Evolutionary conservation across 2,329 filamentous ascomycete genomes (phyloP).

Genomic region (Colletotrichum navitas): DNA sequence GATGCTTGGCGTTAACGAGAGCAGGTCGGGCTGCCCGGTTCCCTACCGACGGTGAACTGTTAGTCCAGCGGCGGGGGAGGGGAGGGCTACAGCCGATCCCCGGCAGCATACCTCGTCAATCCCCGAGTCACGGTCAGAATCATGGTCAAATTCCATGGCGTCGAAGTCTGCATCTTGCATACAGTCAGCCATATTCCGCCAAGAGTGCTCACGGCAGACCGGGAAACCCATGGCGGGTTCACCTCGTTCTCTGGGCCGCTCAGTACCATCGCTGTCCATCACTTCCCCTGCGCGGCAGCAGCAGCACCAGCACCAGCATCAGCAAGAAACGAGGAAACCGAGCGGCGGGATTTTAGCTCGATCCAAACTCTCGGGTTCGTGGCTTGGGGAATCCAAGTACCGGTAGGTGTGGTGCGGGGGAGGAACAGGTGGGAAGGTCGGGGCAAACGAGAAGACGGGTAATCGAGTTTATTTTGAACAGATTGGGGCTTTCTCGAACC

Average conservation of each 20-base stretch:
- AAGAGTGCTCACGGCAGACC: not conserved
- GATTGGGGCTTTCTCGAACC: not conserved
- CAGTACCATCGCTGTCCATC: not conserved
- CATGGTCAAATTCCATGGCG: conserved; percentile 7
- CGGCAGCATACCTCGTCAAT: conserved; percentile 13
- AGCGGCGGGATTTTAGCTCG: not conserved
- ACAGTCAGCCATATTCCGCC: not conserved
- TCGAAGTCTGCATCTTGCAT: not conserved
- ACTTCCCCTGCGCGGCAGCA: not conserved
- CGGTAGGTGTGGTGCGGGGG: conserved; percentile 14
- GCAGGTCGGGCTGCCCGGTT: not conserved
- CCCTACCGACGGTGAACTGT: not conserved
- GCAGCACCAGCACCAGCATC: not conserved
- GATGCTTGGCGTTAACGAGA: conserved; percentile 30
- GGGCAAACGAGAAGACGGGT: conserved; percentile 1
- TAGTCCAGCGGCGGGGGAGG: not conserved
- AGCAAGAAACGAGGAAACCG: not conserved
- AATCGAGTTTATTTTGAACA: not conserved
- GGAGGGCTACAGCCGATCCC: not conserved
- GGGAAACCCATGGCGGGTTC: not conserved
- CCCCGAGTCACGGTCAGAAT: conserved; percentile 18
- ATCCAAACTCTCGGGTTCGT: conserved; percentile 14
- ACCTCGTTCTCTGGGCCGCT: not conserved
- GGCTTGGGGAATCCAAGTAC: not conserved
- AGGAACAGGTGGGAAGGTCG: conserved; percentile 1